Percentiles rank a stretch among this genome's conserved stretches.
Conservation (phyloP, 306 rosid species). For the Echinosophora koreensis region DNA sequence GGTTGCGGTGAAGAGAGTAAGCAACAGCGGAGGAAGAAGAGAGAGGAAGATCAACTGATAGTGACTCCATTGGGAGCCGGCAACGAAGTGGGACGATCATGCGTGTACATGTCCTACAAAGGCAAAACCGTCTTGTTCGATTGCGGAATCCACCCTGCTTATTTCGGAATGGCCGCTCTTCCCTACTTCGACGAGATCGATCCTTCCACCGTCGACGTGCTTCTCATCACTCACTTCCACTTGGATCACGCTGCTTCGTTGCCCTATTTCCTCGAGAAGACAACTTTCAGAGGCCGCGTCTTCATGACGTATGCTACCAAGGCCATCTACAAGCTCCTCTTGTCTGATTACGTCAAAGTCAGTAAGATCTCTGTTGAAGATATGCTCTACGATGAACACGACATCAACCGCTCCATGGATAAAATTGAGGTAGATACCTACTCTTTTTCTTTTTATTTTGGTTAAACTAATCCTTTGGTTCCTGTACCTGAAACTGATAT, state of each 20-base stretch:
- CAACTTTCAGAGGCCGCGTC: slow-evolving; percentile 91
- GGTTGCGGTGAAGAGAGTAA: background rate
- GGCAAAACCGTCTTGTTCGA: slow-evolving; percentile 80
- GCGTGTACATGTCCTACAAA: slow-evolving; percentile 84
- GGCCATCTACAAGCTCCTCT: slow-evolving; percentile 86
- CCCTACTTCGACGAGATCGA: slow-evolving; percentile 97
- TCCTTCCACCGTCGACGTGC: slow-evolving; percentile 87
- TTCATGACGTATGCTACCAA: slow-evolving; percentile 98
- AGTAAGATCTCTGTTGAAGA: slow-evolving; percentile 95
- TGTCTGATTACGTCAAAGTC: slow-evolving; percentile 89
- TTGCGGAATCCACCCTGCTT: slow-evolving; percentile 94
- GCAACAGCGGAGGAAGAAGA: slow-evolving; percentile 59
- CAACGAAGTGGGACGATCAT: slow-evolving; percentile 93
- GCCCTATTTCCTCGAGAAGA: slow-evolving; percentile 93
- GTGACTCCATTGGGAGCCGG: slow-evolving; percentile 93
- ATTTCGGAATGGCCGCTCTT: slow-evolving; percentile 95
- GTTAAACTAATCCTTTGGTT: too few relatives aligned
- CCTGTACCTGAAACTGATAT: too few relatives aligned
- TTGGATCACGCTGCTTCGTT: slow-evolving; percentile 94
- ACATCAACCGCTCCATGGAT: slow-evolving; percentile 95
- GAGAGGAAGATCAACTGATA: slow-evolving; percentile 78
- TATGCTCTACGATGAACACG: slow-evolving; percentile 86
- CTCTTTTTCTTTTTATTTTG: too few relatives aligned
- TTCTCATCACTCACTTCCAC: slow-evolving; percentile 94
- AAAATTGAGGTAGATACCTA: slow-evolving; percentile 98